Percentiles rank a stretch among this genome's conserved stretches.
Conservation (phyloP, 2,329 filamentous ascomycete species). For the Calonectria ilicicola region DNA sequence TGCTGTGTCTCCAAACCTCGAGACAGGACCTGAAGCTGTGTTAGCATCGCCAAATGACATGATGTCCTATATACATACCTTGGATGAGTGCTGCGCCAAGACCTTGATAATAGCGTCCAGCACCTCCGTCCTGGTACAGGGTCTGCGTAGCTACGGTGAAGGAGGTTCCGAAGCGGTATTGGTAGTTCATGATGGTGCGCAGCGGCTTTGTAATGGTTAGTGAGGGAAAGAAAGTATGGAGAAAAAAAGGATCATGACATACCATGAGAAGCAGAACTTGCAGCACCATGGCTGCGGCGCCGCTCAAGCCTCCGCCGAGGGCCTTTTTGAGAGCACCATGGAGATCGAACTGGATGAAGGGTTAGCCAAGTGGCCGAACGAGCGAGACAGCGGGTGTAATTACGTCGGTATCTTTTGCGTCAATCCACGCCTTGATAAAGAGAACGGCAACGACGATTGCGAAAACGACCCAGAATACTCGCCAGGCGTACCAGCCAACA, state of each 20-base stretch:
- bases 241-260: background rate
- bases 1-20: conserved; percentile 61
- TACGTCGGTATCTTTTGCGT: conserved; percentile 54
- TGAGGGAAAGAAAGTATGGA: fast-evolving
- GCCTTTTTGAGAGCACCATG: conserved; percentile 57
- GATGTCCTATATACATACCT: conserved; percentile 43
- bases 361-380: background rate
- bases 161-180: conserved; percentile 59
- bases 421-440: conserved; percentile 60
- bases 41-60: background rate
- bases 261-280: conserved; percentile 63
- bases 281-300: conserved; percentile 61
- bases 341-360: conserved; percentile 54
- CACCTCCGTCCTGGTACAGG: conserved; percentile 55
- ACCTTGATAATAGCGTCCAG: conserved; percentile 59
- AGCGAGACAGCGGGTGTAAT: conserved; percentile 20
- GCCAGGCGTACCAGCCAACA: conserved; percentile 43
- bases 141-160: conserved; percentile 54
- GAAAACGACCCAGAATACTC: conserved; percentile 50
- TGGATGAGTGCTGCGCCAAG: conserved; percentile 58
- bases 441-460: conserved; percentile 47
- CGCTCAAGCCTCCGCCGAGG: conserved; percentile 59
- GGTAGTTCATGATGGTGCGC: conserved; percentile 64
- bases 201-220: conserved; percentile 50
- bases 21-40: conserved; percentile 52